Base-by-base conservation (phyloP, 768 basidiomycete genomes). In the Termitomyces sp. region DNA sequence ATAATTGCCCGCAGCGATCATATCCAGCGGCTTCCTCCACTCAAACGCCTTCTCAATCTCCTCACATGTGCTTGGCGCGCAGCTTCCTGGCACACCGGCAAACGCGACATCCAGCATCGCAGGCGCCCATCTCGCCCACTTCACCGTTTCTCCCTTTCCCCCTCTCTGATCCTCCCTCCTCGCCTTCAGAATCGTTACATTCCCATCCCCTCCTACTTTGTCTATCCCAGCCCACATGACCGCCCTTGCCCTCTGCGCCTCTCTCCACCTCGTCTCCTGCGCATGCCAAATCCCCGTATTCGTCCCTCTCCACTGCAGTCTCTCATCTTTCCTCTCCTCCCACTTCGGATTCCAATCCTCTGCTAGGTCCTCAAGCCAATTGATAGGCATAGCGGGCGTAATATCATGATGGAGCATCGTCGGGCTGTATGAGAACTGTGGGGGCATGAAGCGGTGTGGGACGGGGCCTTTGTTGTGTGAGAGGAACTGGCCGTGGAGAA, bases 291-390 rank as follows among this genome's bases (percentile, higher is more conserved):
- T 85, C 28, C 89, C 88, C 4, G 87, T 90, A 28, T 83, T 89
- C 30, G 80, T 79, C 3, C 89, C 89, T 21, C 89, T 72, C 89
- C 89, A 91, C 51, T 81, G 75, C 46, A 90, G 56, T 30, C 79
- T 64, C 54, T 81, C 78, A 60, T 86, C 79, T 1, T 63, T 56
- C 67, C 84, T 87, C 48, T 78, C 72, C 2, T 79, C 77, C 85
- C 87, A 91, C 0, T 72, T 73, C 3, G 81, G 76, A 63, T 86
- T 48, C n/a, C n/a, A n/a, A 59, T 82, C 72, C 7, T 61, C 59
- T 2, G 72, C 68, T 14, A 70, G 57, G 3, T 74, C 73, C 4
- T 64, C 67, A n/a, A n/a, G n/a, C 78, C 79, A 83, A 50, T 75
- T 77, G 35, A 78, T 71, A 0, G 76, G 73, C 59, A 75, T 67